Evolutionary conservation across 441 rosid genomes (phyloP).

Genomic region (Adansonia grandidieri): DNA sequence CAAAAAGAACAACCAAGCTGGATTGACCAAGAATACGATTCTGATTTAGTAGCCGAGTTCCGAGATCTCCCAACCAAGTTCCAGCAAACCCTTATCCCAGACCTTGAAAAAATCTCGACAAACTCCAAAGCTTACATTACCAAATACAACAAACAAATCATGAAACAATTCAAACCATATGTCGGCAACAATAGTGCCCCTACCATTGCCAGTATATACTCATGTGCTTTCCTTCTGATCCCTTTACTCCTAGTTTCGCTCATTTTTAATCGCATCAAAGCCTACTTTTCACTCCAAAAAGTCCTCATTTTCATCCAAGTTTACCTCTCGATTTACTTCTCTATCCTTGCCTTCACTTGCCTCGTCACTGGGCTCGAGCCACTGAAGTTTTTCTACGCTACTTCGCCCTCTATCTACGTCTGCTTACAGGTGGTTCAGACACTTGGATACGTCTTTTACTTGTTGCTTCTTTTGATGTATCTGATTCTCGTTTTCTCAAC

Average conservation of each 20-base stretch:
- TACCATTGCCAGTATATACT: slow-evolving; percentile 64
- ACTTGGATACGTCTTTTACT: slow-evolving; percentile 71
- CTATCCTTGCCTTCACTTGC: slow-evolving; percentile 76
- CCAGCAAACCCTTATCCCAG: slow-evolving; percentile 74
- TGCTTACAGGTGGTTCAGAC: slow-evolving; percentile 80
- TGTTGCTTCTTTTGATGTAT: slow-evolving; percentile 73
- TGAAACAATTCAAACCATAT: slow-evolving; percentile 74
- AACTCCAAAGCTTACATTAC: slow-evolving; percentile 72
- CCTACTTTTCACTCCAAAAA: slow-evolving; percentile 86
- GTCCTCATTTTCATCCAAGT: slow-evolving; percentile 80
- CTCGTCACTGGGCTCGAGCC: slow-evolving; percentile 86
- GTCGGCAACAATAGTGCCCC: slow-evolving; percentile 81
- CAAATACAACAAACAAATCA: slow-evolving; percentile 81
- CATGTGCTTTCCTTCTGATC: slow-evolving; percentile 67
- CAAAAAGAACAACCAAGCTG: slow-evolving; percentile 53
- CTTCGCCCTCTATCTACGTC: slow-evolving; percentile 69
- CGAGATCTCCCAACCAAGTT: slow-evolving; percentile 75
- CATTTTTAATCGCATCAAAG: slow-evolving; percentile 72
- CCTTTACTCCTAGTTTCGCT: slow-evolving; percentile 82
- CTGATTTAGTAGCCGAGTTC: slow-evolving; percentile 67
- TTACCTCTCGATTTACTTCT: slow-evolving; percentile 92
- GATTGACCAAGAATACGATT: slow-evolving; percentile 65
- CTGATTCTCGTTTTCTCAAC: slow-evolving; percentile 80
- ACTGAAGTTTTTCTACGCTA: slow-evolving; percentile 74
- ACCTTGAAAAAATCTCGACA: slow-evolving; percentile 76